Base-by-base conservation (phyloP, 1,284 basidiomycete species). In the Lentinus polychrous region DNA sequence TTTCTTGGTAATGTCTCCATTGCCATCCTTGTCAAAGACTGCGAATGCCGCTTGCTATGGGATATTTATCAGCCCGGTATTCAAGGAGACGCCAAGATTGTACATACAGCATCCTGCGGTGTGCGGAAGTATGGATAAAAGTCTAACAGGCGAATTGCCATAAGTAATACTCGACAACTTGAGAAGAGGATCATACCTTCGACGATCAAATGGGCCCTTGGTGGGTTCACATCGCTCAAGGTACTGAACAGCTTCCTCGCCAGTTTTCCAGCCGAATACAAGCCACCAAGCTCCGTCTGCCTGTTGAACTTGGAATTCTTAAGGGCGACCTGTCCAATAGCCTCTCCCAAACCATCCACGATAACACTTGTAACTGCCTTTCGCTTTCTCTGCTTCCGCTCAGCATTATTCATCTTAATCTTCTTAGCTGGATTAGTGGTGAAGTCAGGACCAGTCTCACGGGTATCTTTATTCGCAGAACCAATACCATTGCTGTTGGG, bases 1-100 rank as follows among this genome's bases (percentile, higher is more conserved):
- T 31, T 71, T 74, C 63, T 83, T 89, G 14, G 73, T 76, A 49
- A 92, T 87, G 57, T 91, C 88, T 8, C 88, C 90, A 57, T 92
- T 92, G 12, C 76, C 80, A 60, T 92, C 90, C 59, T 86, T 86
- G 62, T 92, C 90, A 53, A 92, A 92, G 5, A 91, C 58, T 15
- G 71, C 68, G 56, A 92, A 92, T 1, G 88, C 89, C 22, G 77
- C 75, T 51, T 80, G 75, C 80, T 85, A 57, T 8, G 45, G n/a
- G 15, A 4, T 33, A 37, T 6, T 14, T 6, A 17, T 18, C n/a
- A 23, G 27, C 12, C 17, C 23, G 36, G 34, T 38, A 15, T 24
- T 12, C 3, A 15, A 44, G 39, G 41, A 40, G 31, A 18, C 3
- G 37, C 3, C 23, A 18, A 18, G 4, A 43, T 27, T 12, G 50